A percentile compares a stretch with the other conserved stretches of the same genome.
Conservation (phyloP, 768 basidiomycete species). For the Gelatoporia subvermispora region DNA sequence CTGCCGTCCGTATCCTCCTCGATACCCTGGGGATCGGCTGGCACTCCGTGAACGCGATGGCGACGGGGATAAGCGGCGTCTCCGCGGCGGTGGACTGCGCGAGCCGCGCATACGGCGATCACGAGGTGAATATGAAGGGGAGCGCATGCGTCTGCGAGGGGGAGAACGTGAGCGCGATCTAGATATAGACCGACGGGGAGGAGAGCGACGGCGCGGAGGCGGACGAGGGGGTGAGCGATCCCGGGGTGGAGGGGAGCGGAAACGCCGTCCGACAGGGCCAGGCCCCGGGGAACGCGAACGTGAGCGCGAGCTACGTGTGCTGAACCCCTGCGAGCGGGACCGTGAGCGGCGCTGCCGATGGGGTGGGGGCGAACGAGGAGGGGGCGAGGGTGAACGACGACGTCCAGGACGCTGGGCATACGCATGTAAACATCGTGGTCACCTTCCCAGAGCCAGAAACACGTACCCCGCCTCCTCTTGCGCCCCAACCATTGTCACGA, state of each 20-base stretch:
- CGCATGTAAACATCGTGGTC: neutral
- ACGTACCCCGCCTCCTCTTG: constrained; percentile 53
- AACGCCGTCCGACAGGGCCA: constrained; percentile 8
- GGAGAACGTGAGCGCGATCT: constrained; percentile 30
- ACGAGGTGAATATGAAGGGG: constrained; percentile 42
- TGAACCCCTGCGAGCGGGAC: constrained; percentile 27
- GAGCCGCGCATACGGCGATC: constrained; percentile 32
- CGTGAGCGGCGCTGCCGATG: constrained; percentile 41
- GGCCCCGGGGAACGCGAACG: constrained; percentile 29
- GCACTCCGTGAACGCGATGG: constrained; percentile 18
- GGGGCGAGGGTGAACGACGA: constrained; percentile 17
- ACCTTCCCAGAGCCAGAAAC: neutral
- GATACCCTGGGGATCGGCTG: constrained; percentile 14
- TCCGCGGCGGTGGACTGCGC: constrained; percentile 47
- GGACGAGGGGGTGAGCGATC: constrained; percentile 31
- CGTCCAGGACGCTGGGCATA: constrained; percentile 10
- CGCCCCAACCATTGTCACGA: constrained; percentile 64
- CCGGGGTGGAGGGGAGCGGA: constrained; percentile 14
- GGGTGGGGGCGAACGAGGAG: constrained; percentile 40
- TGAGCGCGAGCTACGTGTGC: constrained; percentile 36
- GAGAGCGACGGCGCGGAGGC: constrained; percentile 11
- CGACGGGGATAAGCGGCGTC: constrained; percentile 27
- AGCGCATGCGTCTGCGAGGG: constrained; percentile 38
- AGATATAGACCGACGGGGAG: constrained; percentile 14
- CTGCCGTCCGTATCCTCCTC: constrained; percentile 14